Evolutionary conservation across 2,329 filamentous ascomycete genomes (phyloP).

Genomic region (Aspergillus spinulosporus): DNA sequence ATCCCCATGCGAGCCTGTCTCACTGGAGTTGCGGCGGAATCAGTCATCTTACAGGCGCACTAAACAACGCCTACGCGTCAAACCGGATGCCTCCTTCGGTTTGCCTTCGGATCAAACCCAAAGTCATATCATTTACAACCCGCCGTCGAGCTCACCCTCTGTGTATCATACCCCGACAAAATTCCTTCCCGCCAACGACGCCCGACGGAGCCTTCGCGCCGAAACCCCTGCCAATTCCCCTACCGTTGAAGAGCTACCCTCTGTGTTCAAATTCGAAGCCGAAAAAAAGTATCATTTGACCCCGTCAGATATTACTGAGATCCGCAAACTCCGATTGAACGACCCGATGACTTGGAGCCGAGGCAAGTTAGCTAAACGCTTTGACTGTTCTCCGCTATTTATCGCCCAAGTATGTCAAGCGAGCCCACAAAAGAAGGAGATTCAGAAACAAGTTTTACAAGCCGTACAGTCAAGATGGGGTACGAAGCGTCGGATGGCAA

Average conservation of each 20-base stretch:
- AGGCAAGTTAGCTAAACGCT: slow-evolving; percentile 60
- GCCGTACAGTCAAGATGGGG: slow-evolving; percentile 63
- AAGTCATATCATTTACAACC: slow-evolving; percentile 65
- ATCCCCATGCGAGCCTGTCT: slow-evolving; percentile 37
- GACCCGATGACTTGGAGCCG: slow-evolving; percentile 63
- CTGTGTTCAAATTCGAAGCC: slow-evolving; percentile 52
- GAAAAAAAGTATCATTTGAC: slow-evolving; percentile 64
- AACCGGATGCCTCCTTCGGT: slow-evolving; percentile 54
- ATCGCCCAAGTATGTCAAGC: slow-evolving; percentile 60
- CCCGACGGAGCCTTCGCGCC: slow-evolving; percentile 51
- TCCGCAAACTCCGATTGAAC: slow-evolving; percentile 54
- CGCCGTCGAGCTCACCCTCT: slow-evolving; percentile 63
- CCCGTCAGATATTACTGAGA: slow-evolving; percentile 59
- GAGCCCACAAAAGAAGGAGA: slow-evolving; percentile 50
- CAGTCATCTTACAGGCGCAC: slow-evolving; percentile 54
- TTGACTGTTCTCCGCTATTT: slow-evolving; percentile 63
- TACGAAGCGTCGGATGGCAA: slow-evolving; percentile 57
- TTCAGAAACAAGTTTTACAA: slow-evolving; percentile 52
- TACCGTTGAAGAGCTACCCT: slow-evolving; percentile 43
- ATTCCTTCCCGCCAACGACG: slow-evolving; percentile 63
- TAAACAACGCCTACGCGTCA: slow-evolving; percentile 53
- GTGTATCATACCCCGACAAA: slow-evolving; percentile 65
- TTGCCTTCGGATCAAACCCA: slow-evolving; percentile 38
- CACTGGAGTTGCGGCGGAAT: slow-evolving; percentile 40
- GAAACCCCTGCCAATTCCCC: slow-evolving; percentile 27